Evolutionary conservation across 2,329 filamentous ascomycete species (phyloP).

Genomic region (Dactylonectria estremocensis): DNA sequence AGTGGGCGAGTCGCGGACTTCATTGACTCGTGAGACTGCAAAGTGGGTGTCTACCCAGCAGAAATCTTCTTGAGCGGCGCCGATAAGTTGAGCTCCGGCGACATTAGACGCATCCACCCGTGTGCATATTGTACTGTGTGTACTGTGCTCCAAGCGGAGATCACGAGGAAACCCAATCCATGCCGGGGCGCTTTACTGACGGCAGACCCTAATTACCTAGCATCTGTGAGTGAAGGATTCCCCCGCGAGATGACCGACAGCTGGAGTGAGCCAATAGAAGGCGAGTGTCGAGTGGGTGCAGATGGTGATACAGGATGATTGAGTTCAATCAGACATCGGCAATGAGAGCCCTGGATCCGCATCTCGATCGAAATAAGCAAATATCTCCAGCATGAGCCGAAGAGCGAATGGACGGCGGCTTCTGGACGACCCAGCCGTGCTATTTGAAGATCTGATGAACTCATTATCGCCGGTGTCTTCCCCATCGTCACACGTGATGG

Average conservation of each 20-base stretch:
- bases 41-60: background rate
- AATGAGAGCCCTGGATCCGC: slow-evolving; percentile 12
- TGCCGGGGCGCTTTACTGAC: slow-evolving; percentile 16
- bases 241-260: slow-evolving; percentile 18
- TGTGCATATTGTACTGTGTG: slow-evolving; percentile 13
- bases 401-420: slow-evolving; percentile 4
- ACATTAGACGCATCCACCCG: slow-evolving; percentile 25
- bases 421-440: background rate
- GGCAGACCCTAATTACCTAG: slow-evolving; percentile 11
- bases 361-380: slow-evolving; percentile 18
- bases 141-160: slow-evolving; percentile 9
- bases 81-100: slow-evolving; percentile 2
- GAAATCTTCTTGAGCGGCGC: slow-evolving; percentile 2
- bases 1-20: background rate
- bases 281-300: slow-evolving; percentile 4
- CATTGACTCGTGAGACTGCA: background rate
- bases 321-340: slow-evolving; percentile 20
- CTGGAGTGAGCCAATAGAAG: slow-evolving; percentile 9
- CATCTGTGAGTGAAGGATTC: slow-evolving; percentile 23
- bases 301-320: slow-evolving; percentile 21
- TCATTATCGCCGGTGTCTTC: background rate
- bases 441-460: too few relatives aligned
- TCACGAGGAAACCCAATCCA: slow-evolving; percentile 22
- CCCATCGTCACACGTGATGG: background rate
- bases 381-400: background rate